phyloP scores from a whole-genome alignment of 2,329 filamentous ascomycete species.

The Aspergillus hortae region DNA sequence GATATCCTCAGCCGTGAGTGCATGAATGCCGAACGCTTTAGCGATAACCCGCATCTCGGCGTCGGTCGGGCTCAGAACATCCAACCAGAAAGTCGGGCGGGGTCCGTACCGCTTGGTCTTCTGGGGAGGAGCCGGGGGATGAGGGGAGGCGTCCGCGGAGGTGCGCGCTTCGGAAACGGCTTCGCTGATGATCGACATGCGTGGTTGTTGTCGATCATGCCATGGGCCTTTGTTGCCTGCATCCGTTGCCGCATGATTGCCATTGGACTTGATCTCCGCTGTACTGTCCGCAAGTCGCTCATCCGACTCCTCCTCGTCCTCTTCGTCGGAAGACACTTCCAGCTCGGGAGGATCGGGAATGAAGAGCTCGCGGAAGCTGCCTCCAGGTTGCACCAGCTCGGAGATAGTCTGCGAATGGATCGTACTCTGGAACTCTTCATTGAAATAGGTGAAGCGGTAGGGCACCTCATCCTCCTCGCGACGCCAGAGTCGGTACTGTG shows the following conservation, averaged over 20 bases:
- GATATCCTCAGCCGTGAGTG: constrained; percentile 92
- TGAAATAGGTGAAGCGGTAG: constrained; percentile 97
- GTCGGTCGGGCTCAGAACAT: constrained; percentile 86
- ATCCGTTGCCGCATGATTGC: constrained; percentile 15
- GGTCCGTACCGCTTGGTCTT: constrained; percentile 63
- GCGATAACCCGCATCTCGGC: constrained; percentile 92
- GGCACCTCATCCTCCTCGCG: constrained; percentile 83
- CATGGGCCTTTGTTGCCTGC: background rate
- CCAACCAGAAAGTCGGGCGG: constrained; percentile 93
- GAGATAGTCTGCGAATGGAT: constrained; percentile 96
- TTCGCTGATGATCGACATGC: constrained; percentile 35
- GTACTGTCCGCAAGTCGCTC: constrained; percentile 20
- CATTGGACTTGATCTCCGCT: constrained; percentile 11
- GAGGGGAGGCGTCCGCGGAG: constrained; percentile 19
- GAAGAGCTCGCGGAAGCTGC: constrained; percentile 83
- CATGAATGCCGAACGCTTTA: constrained; percentile 93
- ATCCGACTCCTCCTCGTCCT: constrained; percentile 53
- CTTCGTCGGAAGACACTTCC: constrained; percentile 69
- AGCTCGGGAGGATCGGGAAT: constrained; percentile 78
- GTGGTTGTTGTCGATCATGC: constrained; percentile 10
- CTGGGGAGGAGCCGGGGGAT: constrained; percentile 18
- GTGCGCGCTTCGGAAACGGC: constrained; percentile 26
- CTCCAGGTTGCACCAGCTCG: constrained; percentile 80
- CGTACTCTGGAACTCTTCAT: constrained; percentile 91
- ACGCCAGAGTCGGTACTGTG: constrained; percentile 77